phyloP scores from a whole-genome alignment of 2,329 filamentous ascomycete species.

The Coniochaeta sp. region DNA sequence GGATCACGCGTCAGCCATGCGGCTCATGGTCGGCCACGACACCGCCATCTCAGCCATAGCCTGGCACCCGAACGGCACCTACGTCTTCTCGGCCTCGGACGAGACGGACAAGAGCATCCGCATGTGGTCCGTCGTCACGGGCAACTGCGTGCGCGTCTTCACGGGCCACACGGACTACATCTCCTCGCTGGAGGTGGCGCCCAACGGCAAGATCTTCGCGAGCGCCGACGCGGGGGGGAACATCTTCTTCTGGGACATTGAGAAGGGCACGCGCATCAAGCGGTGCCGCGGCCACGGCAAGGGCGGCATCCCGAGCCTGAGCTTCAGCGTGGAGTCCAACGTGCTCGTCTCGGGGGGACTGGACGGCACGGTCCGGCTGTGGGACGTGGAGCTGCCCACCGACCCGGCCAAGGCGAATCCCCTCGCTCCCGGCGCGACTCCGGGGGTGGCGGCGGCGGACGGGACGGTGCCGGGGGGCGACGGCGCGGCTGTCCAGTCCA shows the following conservation, averaged over 20 bases:
- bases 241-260: slow-evolving; percentile 91
- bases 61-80: slow-evolving; percentile 92
- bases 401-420: slow-evolving; percentile 53
- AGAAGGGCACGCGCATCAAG: slow-evolving; percentile 80
- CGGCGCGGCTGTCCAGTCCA: slow-evolving; percentile 27
- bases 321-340: slow-evolving; percentile 88
- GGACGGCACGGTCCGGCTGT: slow-evolving; percentile 87
- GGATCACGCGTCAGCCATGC: slow-evolving; percentile 81
- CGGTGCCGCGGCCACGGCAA: slow-evolving; percentile 90
- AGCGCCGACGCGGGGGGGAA: slow-evolving; percentile 83
- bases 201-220: slow-evolving; percentile 84
- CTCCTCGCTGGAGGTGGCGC: slow-evolving; percentile 76
- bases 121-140: slow-evolving; percentile 93
- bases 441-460: slow-evolving; percentile 16
- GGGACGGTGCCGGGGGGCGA: slow-evolving; percentile 25
- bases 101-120: slow-evolving; percentile 82
- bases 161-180: slow-evolving; percentile 86
- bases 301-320: slow-evolving; percentile 87
- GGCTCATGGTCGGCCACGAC: slow-evolving; percentile 87
- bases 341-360: slow-evolving; percentile 86
- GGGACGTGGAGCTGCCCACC: slow-evolving; percentile 76
- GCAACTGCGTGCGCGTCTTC: slow-evolving; percentile 83
- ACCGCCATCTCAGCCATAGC: slow-evolving; percentile 85
- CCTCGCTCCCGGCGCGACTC: slow-evolving; percentile 7
- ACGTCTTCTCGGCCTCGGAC: slow-evolving; percentile 86